Percentiles rank a stretch among this genome's conserved stretches.
Evolutionary conservation across 768 basidiomycete genomes (phyloP).

Genomic region (Sarcodon aspratus): DNA sequence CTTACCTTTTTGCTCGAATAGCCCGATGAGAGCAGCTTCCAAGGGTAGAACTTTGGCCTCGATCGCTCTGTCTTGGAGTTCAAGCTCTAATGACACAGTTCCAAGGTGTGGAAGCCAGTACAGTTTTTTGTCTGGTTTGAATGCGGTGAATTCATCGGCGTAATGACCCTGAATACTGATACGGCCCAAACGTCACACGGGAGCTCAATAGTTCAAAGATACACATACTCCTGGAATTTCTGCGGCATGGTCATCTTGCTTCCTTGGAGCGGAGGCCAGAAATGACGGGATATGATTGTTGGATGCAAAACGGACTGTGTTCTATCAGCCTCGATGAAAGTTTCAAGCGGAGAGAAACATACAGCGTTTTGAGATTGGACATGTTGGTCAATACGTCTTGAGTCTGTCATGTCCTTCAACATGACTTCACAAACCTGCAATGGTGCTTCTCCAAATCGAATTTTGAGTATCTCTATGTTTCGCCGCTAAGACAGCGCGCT

Average conservation of each 20-base stretch:
- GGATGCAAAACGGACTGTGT: constrained; percentile 67
- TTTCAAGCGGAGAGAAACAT: constrained; percentile 1
- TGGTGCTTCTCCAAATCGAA: constrained; percentile 89
- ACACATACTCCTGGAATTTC: constrained; percentile 64
- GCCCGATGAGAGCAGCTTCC: constrained; percentile 84
- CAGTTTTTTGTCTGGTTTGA: constrained; percentile 89
- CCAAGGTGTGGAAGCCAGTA: constrained; percentile 88
- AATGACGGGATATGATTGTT: constrained; percentile 85
- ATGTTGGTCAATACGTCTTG: constrained; percentile 79
- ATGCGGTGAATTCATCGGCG: constrained; percentile 60
- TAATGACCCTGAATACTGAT: constrained; percentile 66
- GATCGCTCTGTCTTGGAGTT: constrained; percentile 71
- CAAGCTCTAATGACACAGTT: constrained; percentile 67
- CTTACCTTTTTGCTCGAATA: constrained; percentile 65
- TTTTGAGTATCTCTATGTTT: constrained; percentile 89
- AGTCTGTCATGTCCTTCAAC: constrained; percentile 95
- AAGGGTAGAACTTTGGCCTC: constrained; percentile 72
- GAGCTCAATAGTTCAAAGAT: not conserved
- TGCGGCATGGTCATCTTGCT: constrained; percentile 73
- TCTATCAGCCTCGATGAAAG: not conserved
- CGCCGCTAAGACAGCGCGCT: constrained; percentile 43
- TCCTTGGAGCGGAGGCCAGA: constrained; percentile 84
- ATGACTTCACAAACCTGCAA: constrained; percentile 97
- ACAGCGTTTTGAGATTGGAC: constrained; percentile 68
- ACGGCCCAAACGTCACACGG: not conserved